These are phyloP conservation scores for Cyberlindnera galapagoensis DNA, from an alignment of 805 yeast species.

Conservation along the genomic window DNA sequence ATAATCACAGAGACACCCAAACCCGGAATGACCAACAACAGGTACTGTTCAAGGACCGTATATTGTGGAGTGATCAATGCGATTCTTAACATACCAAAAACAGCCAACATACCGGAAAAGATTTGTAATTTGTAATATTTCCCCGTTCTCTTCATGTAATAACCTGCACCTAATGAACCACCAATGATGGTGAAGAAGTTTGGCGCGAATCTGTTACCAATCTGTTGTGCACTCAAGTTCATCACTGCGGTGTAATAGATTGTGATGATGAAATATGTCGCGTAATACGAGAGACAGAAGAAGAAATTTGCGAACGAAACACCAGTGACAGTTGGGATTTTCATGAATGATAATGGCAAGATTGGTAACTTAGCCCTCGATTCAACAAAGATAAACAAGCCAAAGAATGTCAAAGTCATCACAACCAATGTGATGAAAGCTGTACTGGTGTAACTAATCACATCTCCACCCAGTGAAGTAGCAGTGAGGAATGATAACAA, in stretches of 20 bases:
- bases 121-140: conserved; percentile 45
- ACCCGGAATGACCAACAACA: conserved; percentile 43
- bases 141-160: conserved; percentile 59
- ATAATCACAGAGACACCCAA: conserved; percentile 51
- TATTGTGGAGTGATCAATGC: conserved; percentile 27
- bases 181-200: conserved; percentile 51
- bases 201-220: conserved; percentile 55
- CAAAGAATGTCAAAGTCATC: conserved; percentile 31
- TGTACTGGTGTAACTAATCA: conserved; percentile 33
- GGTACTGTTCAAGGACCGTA: conserved; percentile 35
- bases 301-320: conserved; percentile 62
- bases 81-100: conserved; percentile 39
- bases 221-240: conserved; percentile 44
- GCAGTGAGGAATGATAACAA: conserved; percentile 41
- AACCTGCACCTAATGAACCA: conserved; percentile 59
- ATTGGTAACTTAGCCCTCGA: conserved; percentile 47
- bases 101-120: conserved; percentile 34
- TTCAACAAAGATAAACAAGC: conserved; percentile 38
- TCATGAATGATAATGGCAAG: conserved; percentile 50
- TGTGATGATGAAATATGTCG: conserved; percentile 51
- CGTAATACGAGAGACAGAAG: conserved; percentile 32
- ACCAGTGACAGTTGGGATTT: conserved; percentile 53
- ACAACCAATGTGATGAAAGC: conserved; percentile 27
- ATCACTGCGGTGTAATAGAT: conserved; percentile 53
- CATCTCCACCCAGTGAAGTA: conserved; percentile 48